Base-by-base conservation (phyloP, 2,329 filamentous ascomycete species). In the Elsinoe arachidis region DNA sequence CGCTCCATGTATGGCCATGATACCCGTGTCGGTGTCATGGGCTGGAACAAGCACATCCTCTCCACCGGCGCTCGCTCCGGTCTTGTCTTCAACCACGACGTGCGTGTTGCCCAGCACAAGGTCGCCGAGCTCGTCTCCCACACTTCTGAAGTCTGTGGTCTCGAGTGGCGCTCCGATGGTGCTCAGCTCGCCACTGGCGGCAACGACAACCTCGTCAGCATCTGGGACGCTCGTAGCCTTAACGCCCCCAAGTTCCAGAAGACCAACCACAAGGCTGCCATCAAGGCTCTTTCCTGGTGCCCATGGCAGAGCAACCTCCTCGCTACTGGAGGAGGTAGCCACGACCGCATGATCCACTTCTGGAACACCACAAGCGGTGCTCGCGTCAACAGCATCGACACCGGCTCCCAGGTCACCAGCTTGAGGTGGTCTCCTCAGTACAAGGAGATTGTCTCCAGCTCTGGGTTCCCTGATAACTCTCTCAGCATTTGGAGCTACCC, bases 401-500 rank as follows among this genome's bases (percentile, higher is more conserved):
- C 93, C 39, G 93, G 93, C 60, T 96, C 90, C 47, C 93, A 99
- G 74, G 95, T 99, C 58, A 99, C 93, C 64, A 93, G 88, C 66
- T 83, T 99, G 58, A 86, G 90, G 67, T 99, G 93, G 93, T 95
- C 89, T 80, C 90, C 90, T 61, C 86, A 90, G 74, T 95, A 97
- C 81, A 91, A 93, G 65, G 93, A 99, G 80, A 93, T 99, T 67
- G 91, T 97, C 69, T 95, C 88, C 79, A 95, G 90, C 37, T 93
- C 90, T 69, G 93, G 93, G 58, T 97, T 97, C 79, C 93, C 93
- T n/a, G 92, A 97, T 77, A 99, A 99, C 81, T 95, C 90, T 37
- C 81, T 99, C 65, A 96, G 89, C 79, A 95, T 99, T 78, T 99
- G 93, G 93, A 95, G 88, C 79, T 99, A 99, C 76, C 93, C 93